phyloP scores from a whole-genome alignment of 192 early-diverging fungal genomes.

The Chytriomyces sp. region DNA sequence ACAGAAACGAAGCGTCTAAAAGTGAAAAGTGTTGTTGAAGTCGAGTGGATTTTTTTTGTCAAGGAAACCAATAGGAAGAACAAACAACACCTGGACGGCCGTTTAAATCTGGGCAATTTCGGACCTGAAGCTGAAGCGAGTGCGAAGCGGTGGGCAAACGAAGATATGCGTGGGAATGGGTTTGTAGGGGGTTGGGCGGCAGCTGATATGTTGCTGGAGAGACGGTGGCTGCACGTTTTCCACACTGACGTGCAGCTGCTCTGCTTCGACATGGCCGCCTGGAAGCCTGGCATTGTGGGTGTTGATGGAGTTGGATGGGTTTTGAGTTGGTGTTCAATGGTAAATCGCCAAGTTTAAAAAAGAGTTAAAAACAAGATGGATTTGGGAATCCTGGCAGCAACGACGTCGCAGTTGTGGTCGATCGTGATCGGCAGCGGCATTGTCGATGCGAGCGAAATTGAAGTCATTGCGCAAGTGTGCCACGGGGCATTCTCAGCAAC shows the following conservation, averaged over 20 bases:
- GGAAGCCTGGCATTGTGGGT: no score
- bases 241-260: background rate
- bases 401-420: no score
- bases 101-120: background rate
- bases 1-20: background rate
- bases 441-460: background rate
- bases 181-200: background rate
- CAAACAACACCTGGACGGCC: background rate
- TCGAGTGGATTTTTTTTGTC: background rate
- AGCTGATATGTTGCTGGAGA: background rate
- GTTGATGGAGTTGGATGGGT: no score
- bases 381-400: no score
- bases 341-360: no score
- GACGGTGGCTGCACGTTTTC: background rate
- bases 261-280: no score
- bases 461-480: background rate
- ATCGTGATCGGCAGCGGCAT: background rate
- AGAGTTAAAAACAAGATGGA: no score
- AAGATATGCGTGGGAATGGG: background rate
- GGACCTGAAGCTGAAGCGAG: background rate
- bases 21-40: background rate
- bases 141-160: background rate
- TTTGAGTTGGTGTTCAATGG: no score
- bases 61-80: background rate
- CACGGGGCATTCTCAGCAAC: constrained; percentile 8